Base-by-base conservation (phyloP, 2,329 filamentous ascomycete genomes). In the Calonectria pseudoturangicola region DNA sequence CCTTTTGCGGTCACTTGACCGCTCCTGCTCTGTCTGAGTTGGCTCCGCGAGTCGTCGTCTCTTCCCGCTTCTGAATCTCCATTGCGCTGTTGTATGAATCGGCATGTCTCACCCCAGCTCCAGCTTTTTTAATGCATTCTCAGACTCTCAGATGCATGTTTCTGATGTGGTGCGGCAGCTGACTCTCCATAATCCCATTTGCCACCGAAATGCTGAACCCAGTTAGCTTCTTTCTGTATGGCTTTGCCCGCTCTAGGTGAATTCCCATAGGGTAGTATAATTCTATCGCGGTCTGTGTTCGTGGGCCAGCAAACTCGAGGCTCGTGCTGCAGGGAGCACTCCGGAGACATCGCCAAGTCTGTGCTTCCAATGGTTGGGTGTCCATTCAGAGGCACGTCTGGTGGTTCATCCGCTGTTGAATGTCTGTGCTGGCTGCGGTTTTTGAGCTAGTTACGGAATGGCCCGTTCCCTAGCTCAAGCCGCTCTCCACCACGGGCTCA, bases 381-480 rank as follows among this genome's bases (percentile, higher is more conserved):
- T 36, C 21, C 33, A 45, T 27, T 10, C 16, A 27, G 62, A 47
- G 60, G 54, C 36, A 69, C 39, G 28, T 30, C 7, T 41, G 33
- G 54, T 43, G 30, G 36, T 56, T 68, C 66, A 36, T 60, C 50
- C 54, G 54, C 36, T 60, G 54, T 60, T 58, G 64, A 50, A 39
- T 27, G 21, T 63, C 30, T 67, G 63, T 66, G 48, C 60, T 50
- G 25, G 60, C 39, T 65, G 50, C 39, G 66, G 27, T 68, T 21
- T 9, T 54, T 54, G 65, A 56, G 64, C 72, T 75, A 74, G 63
- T 50, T 50, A 68, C 73, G 72, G 73, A 66, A 70, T 74, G 68
- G 72, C 66, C 73, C 73, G 72, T 72, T 70, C 69, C 65, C 64
- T 72, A 74, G 68, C 56, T 28, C 36, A 62, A 67, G 66, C 56